These are phyloP conservation scores for Fusarium globosum DNA, from an alignment of 2,329 filamentous ascomycete species.

Conservation along the genomic window DNA sequence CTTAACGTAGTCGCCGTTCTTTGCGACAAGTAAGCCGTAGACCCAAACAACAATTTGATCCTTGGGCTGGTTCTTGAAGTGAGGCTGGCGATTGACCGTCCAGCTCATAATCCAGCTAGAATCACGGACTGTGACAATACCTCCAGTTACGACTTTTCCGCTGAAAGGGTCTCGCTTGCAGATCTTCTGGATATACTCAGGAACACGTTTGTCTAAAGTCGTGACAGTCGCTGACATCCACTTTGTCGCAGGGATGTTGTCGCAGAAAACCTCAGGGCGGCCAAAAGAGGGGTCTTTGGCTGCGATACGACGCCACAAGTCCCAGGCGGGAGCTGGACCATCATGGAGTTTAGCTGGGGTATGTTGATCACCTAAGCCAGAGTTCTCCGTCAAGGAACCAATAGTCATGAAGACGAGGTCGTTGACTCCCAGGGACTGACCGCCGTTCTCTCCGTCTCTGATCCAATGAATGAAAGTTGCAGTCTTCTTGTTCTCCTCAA, in stretches of 20 bases:
- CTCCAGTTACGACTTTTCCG: neutral
- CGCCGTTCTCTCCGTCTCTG: neutral
- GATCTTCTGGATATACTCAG: conserved; percentile 1
- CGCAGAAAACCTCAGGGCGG: neutral
- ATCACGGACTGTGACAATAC: neutral
- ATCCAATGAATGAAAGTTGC: conserved; percentile 1
- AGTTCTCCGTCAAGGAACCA: conserved; percentile 3
- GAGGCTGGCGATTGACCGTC: neutral
- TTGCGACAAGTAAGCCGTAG: neutral
- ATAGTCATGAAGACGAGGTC: conserved; percentile 2
- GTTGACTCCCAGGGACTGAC: neutral
- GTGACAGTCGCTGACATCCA: conserved; percentile 6
- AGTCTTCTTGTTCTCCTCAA: neutral
- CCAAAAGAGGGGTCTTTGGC: neutral
- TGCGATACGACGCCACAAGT: conserved; percentile 2
- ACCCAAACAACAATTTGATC: conserved; percentile 2
- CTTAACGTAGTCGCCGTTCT: neutral
- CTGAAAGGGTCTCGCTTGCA: conserved; percentile 9
- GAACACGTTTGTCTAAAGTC: neutral
- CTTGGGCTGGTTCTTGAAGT: conserved; percentile 5
- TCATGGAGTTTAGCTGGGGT: neutral
- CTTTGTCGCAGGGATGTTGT: neutral
- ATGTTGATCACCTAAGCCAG: neutral
- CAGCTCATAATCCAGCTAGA: conserved; percentile 8
- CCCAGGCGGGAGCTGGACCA: conserved; percentile 3